Conservation (phyloP, 202 grass and related monocot species). For the Carex sylvatica region DNA sequence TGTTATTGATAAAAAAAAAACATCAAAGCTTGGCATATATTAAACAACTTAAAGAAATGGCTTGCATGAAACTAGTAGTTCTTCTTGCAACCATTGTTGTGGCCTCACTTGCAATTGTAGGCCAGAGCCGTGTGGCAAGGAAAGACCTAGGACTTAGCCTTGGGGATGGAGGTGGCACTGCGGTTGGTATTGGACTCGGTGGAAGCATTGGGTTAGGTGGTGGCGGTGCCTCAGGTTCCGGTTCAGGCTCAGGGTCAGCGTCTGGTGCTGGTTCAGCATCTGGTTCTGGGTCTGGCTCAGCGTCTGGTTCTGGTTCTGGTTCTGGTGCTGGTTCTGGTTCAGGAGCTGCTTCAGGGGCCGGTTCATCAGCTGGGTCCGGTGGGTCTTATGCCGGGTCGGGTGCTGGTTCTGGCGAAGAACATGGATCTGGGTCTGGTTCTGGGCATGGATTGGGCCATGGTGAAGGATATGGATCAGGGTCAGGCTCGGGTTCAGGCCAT, state of each 20-base stretch:
- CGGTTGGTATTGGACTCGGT: conserved; percentile 26
- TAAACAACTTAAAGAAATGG: background rate
- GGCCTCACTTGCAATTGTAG: conserved; percentile 22
- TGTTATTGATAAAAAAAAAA: background rate
- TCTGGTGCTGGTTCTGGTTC: no score
- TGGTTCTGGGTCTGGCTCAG: conserved; percentile 23
- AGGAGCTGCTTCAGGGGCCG: conserved; percentile 4
- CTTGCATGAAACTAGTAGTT: conserved; percentile 9
- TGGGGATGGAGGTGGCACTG: conserved; percentile 30
- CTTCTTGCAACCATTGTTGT: conserved; percentile 28
- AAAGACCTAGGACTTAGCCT: conserved; percentile 56
- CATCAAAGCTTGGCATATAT: conserved; percentile 9
- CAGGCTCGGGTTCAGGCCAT: conserved; percentile 27
- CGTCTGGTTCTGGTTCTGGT: conserved; percentile 22
- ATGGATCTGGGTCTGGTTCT: background rate
- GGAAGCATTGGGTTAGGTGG: conserved; percentile 26
- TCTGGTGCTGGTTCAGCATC: conserved; percentile 28
- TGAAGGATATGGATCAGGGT: conserved; percentile 1
- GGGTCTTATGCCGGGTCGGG: background rate
- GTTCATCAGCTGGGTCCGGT: conserved; percentile 2
- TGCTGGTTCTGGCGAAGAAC: conserved; percentile 15
- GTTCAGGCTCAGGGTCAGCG: conserved; percentile 14
- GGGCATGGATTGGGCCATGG: conserved; percentile 28
- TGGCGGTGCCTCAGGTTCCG: conserved; percentile 8
- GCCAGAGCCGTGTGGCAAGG: conserved; percentile 40